Evolutionary conservation across 805 yeast genomes (phyloP).

Genomic region (Kurtzmaniella cleridarum): DNA sequence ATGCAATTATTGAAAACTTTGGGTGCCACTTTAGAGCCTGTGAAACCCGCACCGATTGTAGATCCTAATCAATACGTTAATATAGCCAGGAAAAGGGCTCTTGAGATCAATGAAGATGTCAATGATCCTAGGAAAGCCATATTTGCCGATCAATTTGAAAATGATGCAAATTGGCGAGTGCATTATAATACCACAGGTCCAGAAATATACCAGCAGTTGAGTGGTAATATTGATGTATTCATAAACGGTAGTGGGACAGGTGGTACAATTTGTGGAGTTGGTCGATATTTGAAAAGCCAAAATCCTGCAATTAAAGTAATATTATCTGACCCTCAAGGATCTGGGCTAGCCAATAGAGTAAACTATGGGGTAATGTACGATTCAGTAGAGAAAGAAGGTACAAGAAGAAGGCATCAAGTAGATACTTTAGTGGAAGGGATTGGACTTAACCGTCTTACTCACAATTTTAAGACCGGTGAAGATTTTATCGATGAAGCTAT

Average conservation of each 20-base stretch:
- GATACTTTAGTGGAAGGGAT: constrained; percentile 94
- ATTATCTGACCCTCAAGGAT: constrained; percentile 94
- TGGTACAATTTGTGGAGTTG: constrained; percentile 94
- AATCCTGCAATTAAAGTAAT: constrained; percentile 43
- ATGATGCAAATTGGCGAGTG: constrained; percentile 80
- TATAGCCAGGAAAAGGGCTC: constrained; percentile 68
- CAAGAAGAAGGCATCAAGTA: constrained; percentile 91
- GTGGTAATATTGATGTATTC: constrained; percentile 63
- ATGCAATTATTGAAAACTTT: constrained; percentile 61
- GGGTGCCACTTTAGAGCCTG: constrained; percentile 82
- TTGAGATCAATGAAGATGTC: constrained; percentile 36
- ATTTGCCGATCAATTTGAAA: constrained; percentile 95
- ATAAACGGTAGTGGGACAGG: constrained; percentile 96
- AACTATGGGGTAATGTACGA: constrained; percentile 94
- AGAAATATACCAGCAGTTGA: constrained; percentile 76
- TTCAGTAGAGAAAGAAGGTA: constrained; percentile 82
- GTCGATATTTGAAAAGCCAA: constrained; percentile 69
- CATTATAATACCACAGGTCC: constrained; percentile 89
- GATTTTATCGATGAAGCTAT: constrained; percentile 68
- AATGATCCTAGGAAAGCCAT: constrained; percentile 50
- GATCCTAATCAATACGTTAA: constrained; percentile 92
- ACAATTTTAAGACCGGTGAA: constrained; percentile 73
- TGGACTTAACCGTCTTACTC: constrained; percentile 82
- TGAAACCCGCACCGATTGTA: constrained; percentile 91
- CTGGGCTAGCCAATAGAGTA: constrained; percentile 81